Evolutionary conservation across 2,329 filamentous ascomycete species (phyloP).

Genomic region (Biscogniauxia marginata): DNA sequence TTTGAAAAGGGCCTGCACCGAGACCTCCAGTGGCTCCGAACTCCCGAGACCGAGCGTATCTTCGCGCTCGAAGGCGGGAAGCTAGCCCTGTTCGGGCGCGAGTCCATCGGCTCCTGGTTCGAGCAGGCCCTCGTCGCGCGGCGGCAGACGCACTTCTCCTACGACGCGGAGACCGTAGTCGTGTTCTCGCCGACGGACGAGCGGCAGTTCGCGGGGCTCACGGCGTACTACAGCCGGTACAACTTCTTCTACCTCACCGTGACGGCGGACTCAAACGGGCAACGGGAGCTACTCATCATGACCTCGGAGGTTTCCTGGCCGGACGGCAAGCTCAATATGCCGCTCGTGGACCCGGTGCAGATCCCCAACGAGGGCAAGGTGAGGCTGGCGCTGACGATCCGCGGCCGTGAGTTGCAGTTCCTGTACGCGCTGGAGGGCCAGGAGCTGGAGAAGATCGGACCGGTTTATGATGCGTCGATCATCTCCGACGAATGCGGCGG

Average conservation of each 20-base stretch:
- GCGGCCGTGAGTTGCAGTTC: slow-evolving; percentile 54
- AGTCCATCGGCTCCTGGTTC: slow-evolving; percentile 57
- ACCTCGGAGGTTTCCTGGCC: slow-evolving; percentile 58
- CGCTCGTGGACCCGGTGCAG: slow-evolving; percentile 42
- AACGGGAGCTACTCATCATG: slow-evolving; percentile 57
- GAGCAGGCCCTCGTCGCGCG: slow-evolving; percentile 56
- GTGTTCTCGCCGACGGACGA: slow-evolving; percentile 56
- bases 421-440: slow-evolving; percentile 51
- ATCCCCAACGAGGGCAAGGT: slow-evolving; percentile 57
- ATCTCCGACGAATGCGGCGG: slow-evolving; percentile 63
- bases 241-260: slow-evolving; percentile 66
- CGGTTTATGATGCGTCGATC: slow-evolving; percentile 57
- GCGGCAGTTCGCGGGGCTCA: slow-evolving; percentile 59
- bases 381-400: slow-evolving; percentile 48
- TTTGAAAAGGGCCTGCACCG: slow-evolving; percentile 46
- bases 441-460: slow-evolving; percentile 49
- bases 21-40: slow-evolving; percentile 59
- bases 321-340: slow-evolving; percentile 44
- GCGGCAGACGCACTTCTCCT: slow-evolving; percentile 58
- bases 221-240: slow-evolving; percentile 62
- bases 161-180: slow-evolving; percentile 56
- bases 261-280: slow-evolving; percentile 53
- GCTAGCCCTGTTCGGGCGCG: slow-evolving; percentile 50
- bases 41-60: slow-evolving; percentile 54
- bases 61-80: slow-evolving; percentile 41